Conservation (phyloP, 768 basidiomycete genomes). For the Lactarius tabidus region DNA sequence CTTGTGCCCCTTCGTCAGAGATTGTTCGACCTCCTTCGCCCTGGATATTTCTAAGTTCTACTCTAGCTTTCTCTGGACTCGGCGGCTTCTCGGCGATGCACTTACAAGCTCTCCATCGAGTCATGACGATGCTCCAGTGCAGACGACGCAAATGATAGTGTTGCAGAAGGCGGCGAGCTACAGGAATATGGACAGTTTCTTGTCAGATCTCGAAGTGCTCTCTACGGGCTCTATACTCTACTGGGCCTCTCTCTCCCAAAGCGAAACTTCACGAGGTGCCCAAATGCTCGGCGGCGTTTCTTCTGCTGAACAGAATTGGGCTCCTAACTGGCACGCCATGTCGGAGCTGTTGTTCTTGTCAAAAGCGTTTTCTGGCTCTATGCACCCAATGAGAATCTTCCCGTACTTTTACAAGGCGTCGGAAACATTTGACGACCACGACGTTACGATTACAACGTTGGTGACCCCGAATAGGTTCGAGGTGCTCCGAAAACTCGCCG, state of each 20-base stretch:
- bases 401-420: slow-evolving; percentile 79
- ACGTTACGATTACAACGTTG: slow-evolving; percentile 82
- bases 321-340: slow-evolving; percentile 15
- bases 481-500: slow-evolving; percentile 66
- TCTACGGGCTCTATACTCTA: slow-evolving; percentile 5
- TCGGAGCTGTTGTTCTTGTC: slow-evolving; percentile 43
- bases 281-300: slow-evolving; percentile 1
- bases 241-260: slow-evolving; percentile 11
- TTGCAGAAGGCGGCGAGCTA: slow-evolving; percentile 8
- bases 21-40: slow-evolving; percentile 20
- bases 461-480: slow-evolving; percentile 77
- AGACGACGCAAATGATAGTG: slow-evolving; percentile 13
- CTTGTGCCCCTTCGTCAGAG: slow-evolving; percentile 22
- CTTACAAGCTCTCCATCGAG: neutral
- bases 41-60: slow-evolving; percentile 14
- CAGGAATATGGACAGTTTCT: slow-evolving; percentile 11
- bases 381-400: slow-evolving; percentile 70
- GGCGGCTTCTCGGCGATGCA: neutral
- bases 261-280: neutral
- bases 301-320: slow-evolving; percentile 11
- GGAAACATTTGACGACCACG: slow-evolving; percentile 50
- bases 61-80: slow-evolving; percentile 9
- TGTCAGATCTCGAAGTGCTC: slow-evolving; percentile 9
- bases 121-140: neutral
- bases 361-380: slow-evolving; percentile 63